These are phyloP conservation scores for Alternaria panax DNA, from an alignment of 2,329 filamentous ascomycete species.

Conservation along the genomic window DNA sequence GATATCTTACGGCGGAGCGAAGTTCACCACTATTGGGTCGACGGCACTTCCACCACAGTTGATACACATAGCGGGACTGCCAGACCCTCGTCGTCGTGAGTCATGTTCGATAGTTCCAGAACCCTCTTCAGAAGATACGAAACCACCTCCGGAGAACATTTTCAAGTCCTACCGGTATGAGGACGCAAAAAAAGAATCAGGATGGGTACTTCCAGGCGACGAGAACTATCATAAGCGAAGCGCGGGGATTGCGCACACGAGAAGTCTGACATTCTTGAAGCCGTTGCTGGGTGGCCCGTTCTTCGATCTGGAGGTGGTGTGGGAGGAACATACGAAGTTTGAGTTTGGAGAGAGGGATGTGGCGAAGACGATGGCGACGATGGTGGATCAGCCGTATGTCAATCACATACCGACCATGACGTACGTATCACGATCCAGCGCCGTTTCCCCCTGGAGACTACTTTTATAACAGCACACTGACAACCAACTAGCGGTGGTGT, in stretches of 20 bases:
- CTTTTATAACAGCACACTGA: not conserved
- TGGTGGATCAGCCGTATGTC: slow-evolving; percentile 81
- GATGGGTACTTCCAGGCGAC: slow-evolving; percentile 41
- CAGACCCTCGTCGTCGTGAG: slow-evolving; percentile 27
- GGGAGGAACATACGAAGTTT: slow-evolving; percentile 78
- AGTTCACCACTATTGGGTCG: slow-evolving; percentile 36
- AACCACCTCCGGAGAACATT: slow-evolving; percentile 13
- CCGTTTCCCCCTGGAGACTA: too few species aligned
- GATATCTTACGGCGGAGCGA: slow-evolving; percentile 41
- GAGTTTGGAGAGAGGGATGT: slow-evolving; percentile 75
- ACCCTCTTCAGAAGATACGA: not conserved
- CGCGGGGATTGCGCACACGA: slow-evolving; percentile 70
- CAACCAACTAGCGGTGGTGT: slow-evolving; percentile 63
- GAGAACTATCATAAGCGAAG: slow-evolving; percentile 55
- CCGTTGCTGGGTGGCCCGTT: slow-evolving; percentile 67
- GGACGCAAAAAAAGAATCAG: slow-evolving; percentile 30
- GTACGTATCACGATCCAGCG: slow-evolving; percentile 15
- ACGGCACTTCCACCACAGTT: slow-evolving; percentile 37
- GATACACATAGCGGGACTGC: slow-evolving; percentile 35
- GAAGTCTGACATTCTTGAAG: slow-evolving; percentile 71
- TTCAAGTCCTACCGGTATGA: slow-evolving; percentile 39
- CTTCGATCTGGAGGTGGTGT: slow-evolving; percentile 78
- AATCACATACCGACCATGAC: slow-evolving; percentile 76
- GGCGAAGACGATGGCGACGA: slow-evolving; percentile 78
- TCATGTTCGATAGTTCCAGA: slow-evolving; percentile 32